phyloP scores from a whole-genome alignment of 225 moss, liverwort and hornwort genomes.

The Neckera pumila region DNA sequence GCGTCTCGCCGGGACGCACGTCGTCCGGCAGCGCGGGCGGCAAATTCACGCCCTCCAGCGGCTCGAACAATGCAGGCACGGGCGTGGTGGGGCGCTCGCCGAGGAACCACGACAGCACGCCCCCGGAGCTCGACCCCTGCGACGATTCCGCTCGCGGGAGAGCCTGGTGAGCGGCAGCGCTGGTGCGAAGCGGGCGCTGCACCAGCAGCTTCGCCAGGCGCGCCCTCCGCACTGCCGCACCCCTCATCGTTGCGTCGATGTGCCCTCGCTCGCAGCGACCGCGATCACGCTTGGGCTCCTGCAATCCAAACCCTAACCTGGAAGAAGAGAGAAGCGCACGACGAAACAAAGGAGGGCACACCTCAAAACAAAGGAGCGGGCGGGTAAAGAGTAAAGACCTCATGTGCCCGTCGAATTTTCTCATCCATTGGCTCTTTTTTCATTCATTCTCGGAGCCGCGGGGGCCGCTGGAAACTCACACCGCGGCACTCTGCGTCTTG shows the following conservation, averaged over 20 bases:
- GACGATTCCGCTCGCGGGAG: slow-evolving; percentile 19
- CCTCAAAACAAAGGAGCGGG: background rate
- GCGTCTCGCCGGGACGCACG: slow-evolving; percentile 22
- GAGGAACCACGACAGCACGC: slow-evolving; percentile 43
- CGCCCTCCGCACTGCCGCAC: slow-evolving; percentile 28
- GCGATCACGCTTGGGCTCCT: background rate
- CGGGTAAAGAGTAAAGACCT: no score
- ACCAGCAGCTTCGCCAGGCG: slow-evolving; percentile 42
- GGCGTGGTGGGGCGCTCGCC: slow-evolving; percentile 26
- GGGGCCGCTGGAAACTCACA: no score
- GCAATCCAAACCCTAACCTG: background rate
- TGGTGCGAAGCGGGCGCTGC: slow-evolving; percentile 50
- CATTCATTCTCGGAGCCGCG: no score
- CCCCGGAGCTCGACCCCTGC: slow-evolving; percentile 41
- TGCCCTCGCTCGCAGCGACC: background rate
- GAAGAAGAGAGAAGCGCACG: background rate
- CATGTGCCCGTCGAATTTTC: no score
- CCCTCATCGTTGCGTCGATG: slow-evolving; percentile 30
- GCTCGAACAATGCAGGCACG: slow-evolving; percentile 59
- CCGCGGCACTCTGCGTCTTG: no score
- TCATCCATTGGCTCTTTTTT: no score
- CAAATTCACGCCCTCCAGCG: slow-evolving; percentile 53
- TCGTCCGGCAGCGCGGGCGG: slow-evolving; percentile 49
- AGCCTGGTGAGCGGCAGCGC: slow-evolving; percentile 14
- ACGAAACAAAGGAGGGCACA: background rate